Conservation (phyloP, 331 rosid genomes). For the Erythrophleum ivorense region DNA sequence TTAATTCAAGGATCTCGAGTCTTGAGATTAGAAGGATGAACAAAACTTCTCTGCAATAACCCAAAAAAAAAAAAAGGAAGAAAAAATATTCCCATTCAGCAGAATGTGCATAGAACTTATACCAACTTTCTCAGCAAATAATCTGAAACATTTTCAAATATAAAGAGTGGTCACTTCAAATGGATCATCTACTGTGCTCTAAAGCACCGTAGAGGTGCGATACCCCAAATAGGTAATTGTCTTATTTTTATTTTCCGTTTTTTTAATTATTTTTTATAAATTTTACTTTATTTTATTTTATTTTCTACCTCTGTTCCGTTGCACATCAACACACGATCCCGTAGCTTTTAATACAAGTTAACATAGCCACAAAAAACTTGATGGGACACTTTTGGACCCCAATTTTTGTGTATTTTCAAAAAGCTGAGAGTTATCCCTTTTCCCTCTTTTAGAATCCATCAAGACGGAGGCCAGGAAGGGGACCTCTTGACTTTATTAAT, state of each 20-base stretch:
- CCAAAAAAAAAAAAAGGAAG: not conserved
- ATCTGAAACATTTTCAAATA: not conserved
- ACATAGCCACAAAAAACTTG: not conserved
- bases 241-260: too few species aligned
- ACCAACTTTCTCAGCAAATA: not conserved
- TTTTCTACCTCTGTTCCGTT: too few species aligned
- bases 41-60: not conserved
- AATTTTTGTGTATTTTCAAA: not conserved
- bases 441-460: not conserved
- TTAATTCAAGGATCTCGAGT: constrained; percentile 6
- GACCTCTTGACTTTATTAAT: not conserved
- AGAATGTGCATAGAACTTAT: constrained; percentile 2
- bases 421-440: constrained; percentile 1
- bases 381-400: not conserved
- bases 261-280: too few species aligned
- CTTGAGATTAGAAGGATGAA: not conserved
- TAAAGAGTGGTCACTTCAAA: constrained; percentile 12
- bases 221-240: too few species aligned
- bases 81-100: constrained; percentile 12
- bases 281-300: too few species aligned
- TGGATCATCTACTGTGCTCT: not conserved
- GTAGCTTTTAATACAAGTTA: not conserved
- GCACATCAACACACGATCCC: too few species aligned
- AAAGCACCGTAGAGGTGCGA: too few species aligned
- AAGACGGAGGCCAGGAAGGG: not conserved